phyloP scores from a whole-genome alignment of 2,329 filamentous ascomycete genomes.

The Fusarium vanettenii region DNA sequence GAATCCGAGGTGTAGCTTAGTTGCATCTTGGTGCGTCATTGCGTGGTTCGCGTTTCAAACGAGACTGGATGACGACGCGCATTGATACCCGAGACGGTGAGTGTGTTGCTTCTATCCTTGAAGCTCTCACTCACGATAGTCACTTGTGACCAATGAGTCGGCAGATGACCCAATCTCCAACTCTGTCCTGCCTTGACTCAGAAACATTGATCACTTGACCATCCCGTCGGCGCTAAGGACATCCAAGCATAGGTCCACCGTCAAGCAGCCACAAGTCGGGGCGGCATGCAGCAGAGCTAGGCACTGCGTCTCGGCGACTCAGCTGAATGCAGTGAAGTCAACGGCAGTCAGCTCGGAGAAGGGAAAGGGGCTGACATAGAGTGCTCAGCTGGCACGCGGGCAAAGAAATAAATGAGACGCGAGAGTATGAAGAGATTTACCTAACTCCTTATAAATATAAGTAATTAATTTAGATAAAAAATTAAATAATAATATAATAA shows the following conservation, averaged over 20 bases:
- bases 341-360: background rate
- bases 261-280: background rate
- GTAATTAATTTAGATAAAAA: no score
- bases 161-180: slow-evolving; percentile 22
- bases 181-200: slow-evolving; percentile 1
- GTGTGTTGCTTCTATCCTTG: background rate
- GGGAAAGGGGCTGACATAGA: background rate
- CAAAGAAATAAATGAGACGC: no score
- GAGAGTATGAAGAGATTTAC: no score
- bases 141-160: slow-evolving; percentile 18
- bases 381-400: no score
- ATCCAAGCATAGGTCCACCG: background rate
- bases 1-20: background rate
- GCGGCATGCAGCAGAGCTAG: background rate
- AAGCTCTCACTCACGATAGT: background rate
- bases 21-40: background rate
- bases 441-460: no score
- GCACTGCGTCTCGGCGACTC: background rate
- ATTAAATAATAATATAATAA: no score
- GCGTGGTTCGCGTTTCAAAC: background rate
- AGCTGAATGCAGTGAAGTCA: background rate
- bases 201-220: slow-evolving; percentile 23
- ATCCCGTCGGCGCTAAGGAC: background rate
- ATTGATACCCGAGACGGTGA: background rate
- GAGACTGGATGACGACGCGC: background rate